A percentile compares a stretch with the other conserved stretches of the same genome.
These are phyloP conservation scores for Eleusine indica DNA, from an alignment of 176 grass and related monocot species.

Conservation along the genomic window DNA sequence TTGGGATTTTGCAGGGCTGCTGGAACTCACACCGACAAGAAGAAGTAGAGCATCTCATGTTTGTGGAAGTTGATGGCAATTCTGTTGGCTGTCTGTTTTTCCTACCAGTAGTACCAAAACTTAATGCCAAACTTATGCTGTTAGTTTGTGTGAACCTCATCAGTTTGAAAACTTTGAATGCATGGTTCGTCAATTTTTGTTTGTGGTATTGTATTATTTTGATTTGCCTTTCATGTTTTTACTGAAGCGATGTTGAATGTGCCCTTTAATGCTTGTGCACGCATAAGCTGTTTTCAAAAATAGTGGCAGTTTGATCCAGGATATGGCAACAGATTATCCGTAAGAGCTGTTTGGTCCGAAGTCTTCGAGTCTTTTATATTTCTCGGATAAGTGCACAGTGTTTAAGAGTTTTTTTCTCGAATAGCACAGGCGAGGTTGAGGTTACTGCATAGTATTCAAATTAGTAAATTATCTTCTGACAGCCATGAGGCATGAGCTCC, in stretches of 20 bases:
- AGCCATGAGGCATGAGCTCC: too few relatives aligned
- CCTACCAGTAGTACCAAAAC: conserved; percentile 48
- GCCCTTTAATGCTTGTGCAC: background rate
- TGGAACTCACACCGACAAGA: conserved; percentile 54
- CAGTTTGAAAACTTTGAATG: conserved; percentile 19
- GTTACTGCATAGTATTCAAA: too few relatives aligned
- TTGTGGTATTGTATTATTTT: background rate
- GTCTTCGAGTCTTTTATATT: too few relatives aligned
- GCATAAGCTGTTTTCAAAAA: too few relatives aligned
- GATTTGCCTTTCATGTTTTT: background rate
- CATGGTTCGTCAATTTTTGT: conserved; percentile 15
- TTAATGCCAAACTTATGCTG: conserved; percentile 5
- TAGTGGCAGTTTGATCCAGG: too few relatives aligned
- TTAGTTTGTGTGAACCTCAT: conserved; percentile 29
- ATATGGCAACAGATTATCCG: too few relatives aligned
- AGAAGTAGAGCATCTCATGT: conserved; percentile 52
- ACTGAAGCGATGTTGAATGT: background rate
- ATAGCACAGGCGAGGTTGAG: too few relatives aligned
- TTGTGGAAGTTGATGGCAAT: conserved; percentile 2
- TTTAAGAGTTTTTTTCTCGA: too few relatives aligned
- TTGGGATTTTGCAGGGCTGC: conserved; percentile 23
- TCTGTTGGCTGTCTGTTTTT: conserved; percentile 25
- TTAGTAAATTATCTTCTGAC: too few relatives aligned
- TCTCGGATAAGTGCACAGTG: too few relatives aligned
- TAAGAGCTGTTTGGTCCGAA: too few relatives aligned